Evolutionary conservation across 805 yeast genomes (phyloP).

Genomic region (Jamesozyma gamospora): DNA sequence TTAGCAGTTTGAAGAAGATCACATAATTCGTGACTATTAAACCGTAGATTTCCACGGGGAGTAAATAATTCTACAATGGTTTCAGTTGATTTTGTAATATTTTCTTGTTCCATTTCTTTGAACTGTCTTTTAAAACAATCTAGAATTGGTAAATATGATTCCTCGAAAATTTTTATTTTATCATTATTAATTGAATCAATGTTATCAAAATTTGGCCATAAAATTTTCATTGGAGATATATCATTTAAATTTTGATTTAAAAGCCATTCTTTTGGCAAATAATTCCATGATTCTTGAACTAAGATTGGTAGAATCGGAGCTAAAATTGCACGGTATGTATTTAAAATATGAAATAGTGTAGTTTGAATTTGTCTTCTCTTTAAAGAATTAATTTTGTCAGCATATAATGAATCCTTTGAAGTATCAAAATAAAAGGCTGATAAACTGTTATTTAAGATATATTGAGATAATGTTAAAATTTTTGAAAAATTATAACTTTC

Average conservation of each 20-base stretch:
- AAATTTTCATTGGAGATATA: conserved; percentile 8
- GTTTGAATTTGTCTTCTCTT: conserved; percentile 42
- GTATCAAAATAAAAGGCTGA: conserved; percentile 83
- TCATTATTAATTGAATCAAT: not conserved
- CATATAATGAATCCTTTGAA: conserved; percentile 76
- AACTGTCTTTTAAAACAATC: conserved; percentile 14
- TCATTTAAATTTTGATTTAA: conserved; percentile 9
- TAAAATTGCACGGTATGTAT: conserved; percentile 53
- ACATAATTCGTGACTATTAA: conserved; percentile 35
- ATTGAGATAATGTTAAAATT: conserved; percentile 56
- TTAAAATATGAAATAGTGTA: conserved; percentile 50
- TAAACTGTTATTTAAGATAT: conserved; percentile 62
- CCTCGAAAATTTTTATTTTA: conserved; percentile 8
- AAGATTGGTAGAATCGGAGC: conserved; percentile 78
- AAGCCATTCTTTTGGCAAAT: conserved; percentile 31
- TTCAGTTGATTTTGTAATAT: conserved; percentile 18
- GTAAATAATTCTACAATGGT: conserved; percentile 24
- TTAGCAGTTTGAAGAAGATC: conserved; percentile 59
- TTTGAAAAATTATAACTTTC: conserved; percentile 54
- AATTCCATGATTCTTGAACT: conserved; percentile 82
- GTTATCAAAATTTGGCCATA: conserved; percentile 3
- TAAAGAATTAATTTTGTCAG: conserved; percentile 41
- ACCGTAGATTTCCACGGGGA: conserved; percentile 6
- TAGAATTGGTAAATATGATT: conserved; percentile 14
- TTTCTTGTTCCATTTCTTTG: conserved; percentile 10